These are phyloP conservation scores for Penstemon eatonii DNA, from an alignment of 257 asterid genomes.

Conservation along the genomic window DNA sequence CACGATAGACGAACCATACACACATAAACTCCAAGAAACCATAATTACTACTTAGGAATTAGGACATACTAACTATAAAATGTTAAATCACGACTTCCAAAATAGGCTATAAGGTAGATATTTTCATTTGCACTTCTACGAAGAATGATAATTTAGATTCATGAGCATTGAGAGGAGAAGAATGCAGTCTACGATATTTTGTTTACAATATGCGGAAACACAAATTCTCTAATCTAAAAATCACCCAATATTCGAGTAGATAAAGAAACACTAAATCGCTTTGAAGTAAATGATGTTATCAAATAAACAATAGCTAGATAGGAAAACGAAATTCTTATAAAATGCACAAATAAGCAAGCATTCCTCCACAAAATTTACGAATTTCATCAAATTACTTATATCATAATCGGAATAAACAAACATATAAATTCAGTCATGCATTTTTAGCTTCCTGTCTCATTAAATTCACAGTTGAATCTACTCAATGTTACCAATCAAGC, in stretches of 20 bases:
- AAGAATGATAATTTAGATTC: neutral
- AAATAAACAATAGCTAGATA: neutral
- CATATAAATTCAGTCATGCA: too few relatives aligned
- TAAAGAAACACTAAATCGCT: neutral
- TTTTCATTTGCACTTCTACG: neutral
- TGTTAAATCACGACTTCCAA: neutral
- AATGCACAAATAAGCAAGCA: neutral
- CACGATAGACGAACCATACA: constrained; percentile 19
- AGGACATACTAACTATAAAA: neutral
- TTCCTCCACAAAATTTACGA: neutral
- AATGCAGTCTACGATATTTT: neutral
- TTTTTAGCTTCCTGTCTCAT: too few relatives aligned
- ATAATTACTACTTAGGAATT: neutral
- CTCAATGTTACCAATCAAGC: too few relatives aligned
- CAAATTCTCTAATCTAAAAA: neutral
- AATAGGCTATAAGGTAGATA: neutral
- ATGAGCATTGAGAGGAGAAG: neutral
- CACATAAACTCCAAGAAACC: neutral
- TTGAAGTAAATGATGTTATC: neutral
- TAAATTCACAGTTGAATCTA: too few relatives aligned
- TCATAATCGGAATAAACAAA: too few relatives aligned
- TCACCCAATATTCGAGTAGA: neutral
- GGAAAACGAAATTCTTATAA: neutral
- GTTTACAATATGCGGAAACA: neutral
- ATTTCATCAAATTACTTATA: too few relatives aligned